phyloP scores from a whole-genome alignment of 495 filamentous ascomycete genomes.

The Aspergillus hancockii region DNA sequence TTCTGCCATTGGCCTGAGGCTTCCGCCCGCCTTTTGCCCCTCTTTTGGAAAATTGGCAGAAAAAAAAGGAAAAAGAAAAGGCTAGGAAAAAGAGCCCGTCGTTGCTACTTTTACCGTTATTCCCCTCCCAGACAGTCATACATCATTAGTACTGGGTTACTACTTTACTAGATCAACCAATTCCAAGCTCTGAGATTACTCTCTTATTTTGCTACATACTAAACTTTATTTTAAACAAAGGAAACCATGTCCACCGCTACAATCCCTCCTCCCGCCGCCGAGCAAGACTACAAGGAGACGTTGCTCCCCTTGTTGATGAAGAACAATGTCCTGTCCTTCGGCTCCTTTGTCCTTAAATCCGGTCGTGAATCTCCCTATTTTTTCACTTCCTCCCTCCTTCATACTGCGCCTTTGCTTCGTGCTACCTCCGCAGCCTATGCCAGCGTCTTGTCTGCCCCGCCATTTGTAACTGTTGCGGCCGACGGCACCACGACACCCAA shows the following conservation, averaged over 20 bases:
- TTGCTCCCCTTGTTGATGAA: slow-evolving; percentile 73
- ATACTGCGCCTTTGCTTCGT: slow-evolving; percentile 69
- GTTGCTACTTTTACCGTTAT: neutral
- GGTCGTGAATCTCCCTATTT: slow-evolving; percentile 95
- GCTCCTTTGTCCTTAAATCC: slow-evolving; percentile 87
- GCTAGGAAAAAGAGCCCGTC: neutral
- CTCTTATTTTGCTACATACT: neutral
- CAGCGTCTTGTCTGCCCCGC: slow-evolving; percentile 58
- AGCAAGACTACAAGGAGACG: slow-evolving; percentile 58
- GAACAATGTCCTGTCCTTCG: slow-evolving; percentile 81
- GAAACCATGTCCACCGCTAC: slow-evolving; percentile 14
- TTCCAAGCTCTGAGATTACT: neutral
- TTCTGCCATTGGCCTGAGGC: neutral
- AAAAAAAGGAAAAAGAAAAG: neutral
- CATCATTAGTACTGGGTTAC: neutral
- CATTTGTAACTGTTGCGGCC: slow-evolving; percentile 39
- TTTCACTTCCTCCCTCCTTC: slow-evolving; percentile 91
- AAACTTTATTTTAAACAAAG: no score
- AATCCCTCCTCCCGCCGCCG: slow-evolving; percentile 29
- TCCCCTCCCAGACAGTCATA: neutral
- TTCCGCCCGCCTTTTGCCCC: neutral
- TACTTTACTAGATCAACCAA: neutral
- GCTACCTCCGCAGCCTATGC: slow-evolving; percentile 81
- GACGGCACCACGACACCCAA: slow-evolving; percentile 35
- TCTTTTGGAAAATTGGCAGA: neutral